phyloP scores from a whole-genome alignment of 2,329 filamentous ascomycete species.

The Exophiala sp. region DNA sequence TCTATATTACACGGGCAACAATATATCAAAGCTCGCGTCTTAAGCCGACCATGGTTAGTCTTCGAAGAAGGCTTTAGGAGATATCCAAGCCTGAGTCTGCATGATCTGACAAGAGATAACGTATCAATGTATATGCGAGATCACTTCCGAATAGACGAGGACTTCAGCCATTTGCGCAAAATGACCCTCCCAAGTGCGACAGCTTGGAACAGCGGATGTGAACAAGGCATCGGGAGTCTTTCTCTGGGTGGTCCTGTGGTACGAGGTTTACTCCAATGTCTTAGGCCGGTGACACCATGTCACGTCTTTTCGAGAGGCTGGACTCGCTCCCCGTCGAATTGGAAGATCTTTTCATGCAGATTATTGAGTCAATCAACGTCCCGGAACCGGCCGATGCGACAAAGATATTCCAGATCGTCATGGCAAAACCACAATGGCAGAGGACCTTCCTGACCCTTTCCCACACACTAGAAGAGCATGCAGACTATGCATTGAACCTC shows the following conservation, averaged over 20 bases:
- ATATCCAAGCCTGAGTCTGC: not conserved
- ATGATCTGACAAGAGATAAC: not conserved
- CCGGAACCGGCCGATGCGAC: not conserved
- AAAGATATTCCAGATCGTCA: not conserved
- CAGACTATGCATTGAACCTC: not conserved
- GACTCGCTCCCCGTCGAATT: not conserved
- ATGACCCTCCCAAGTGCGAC: not conserved
- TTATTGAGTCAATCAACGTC: not conserved
- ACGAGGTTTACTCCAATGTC: not conserved
- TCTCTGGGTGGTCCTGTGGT: conserved; percentile 43
- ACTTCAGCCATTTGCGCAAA: not conserved
- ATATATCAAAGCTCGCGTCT: not conserved
- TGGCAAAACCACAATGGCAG: not conserved
- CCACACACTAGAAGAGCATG: not conserved
- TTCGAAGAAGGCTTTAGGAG: not conserved
- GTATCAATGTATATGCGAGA: not conserved
- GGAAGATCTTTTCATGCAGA: not conserved
- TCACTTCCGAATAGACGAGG: not conserved
- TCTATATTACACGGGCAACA: no score
- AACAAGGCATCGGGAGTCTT: conserved; percentile 36
- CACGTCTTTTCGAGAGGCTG: not conserved
- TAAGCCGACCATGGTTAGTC: not conserved
- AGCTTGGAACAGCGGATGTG: not conserved
- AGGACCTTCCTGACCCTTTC: not conserved
- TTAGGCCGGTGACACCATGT: not conserved